Evolutionary conservation across 2,329 filamentous ascomycete species (phyloP), one percentile per base, ranked within the genome.

Genomic region (Alternaria gansuensis): DNA sequence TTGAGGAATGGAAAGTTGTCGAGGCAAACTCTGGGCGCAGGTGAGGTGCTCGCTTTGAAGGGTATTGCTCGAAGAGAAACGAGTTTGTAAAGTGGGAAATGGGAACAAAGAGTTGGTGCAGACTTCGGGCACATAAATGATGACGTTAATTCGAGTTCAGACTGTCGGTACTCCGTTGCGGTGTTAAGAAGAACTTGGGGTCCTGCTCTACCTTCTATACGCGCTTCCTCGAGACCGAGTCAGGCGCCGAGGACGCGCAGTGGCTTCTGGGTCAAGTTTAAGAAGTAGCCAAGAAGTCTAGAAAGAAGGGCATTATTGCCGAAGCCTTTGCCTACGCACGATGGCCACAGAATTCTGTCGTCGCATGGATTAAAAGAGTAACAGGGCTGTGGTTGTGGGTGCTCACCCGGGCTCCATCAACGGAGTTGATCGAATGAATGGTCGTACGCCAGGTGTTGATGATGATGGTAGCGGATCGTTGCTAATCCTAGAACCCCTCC

Each of bases 391-490:
- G 37, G 88, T 97, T 17, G 88, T 97, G 64, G 93, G 93, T 54
- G 92, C 93, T 1, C 93, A 97, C 77, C 93, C 96, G 3, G 51
- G 48, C 34, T 54, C 51, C 8, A 54, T 54, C 41, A 54, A 54
- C 14, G 17, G 3, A 10, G 28, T 8, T 3, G 34, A 39, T 7
- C 17, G 43, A 10, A 8, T 33, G 9, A 39, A 24, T 3, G 51
- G 41, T 1, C 85, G 90, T 9, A 93, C 93, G 0, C 94, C 94
- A 0, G 94, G 94, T 44, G 93, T 93, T 7, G 51, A 98, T 69
- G 93, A 97, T 69, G 93, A 97, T 74, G 93, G 93, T 60, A 92
- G 89, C 65, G 93, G 92, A 53, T 93, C 92, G 2, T 91, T 97
- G 28, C 97, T 94, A 21, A 97, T 96, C 67, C 85, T 97, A 54